phyloP scores from a whole-genome alignment of 495 filamentous ascomycete species.

The Annulohypoxylon nitens region DNA sequence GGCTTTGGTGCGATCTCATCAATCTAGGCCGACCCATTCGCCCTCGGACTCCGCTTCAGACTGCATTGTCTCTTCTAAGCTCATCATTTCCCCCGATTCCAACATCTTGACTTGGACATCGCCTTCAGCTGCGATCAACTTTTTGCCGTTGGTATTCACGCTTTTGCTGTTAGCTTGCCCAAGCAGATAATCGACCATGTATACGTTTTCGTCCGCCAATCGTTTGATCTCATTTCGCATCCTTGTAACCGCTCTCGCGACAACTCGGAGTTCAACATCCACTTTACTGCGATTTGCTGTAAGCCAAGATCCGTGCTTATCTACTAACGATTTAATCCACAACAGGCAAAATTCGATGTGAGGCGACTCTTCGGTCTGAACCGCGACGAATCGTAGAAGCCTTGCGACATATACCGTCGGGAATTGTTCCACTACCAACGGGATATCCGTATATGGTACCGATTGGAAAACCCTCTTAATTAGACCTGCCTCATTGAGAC shows the following conservation, averaged over 20 bases:
- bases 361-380: slow-evolving; percentile 87
- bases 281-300: slow-evolving; percentile 81
- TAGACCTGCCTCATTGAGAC: slow-evolving; percentile 83
- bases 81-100: slow-evolving; percentile 40
- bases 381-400: slow-evolving; percentile 85
- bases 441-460: slow-evolving; percentile 80
- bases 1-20: slow-evolving; percentile 20
- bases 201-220: slow-evolving; percentile 87
- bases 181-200: slow-evolving; percentile 84
- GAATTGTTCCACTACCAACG: slow-evolving; percentile 80
- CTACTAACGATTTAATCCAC: slow-evolving; percentile 90
- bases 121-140: slow-evolving; percentile 34
- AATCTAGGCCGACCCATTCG: slow-evolving; percentile 70
- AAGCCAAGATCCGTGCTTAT: slow-evolving; percentile 83
- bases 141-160: slow-evolving; percentile 18
- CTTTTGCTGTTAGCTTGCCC: slow-evolving; percentile 54
- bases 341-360: slow-evolving; percentile 93
- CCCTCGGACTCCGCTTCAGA: slow-evolving; percentile 55
- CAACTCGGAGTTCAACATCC: slow-evolving; percentile 82
- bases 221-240: slow-evolving; percentile 80
- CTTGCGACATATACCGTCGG: slow-evolving; percentile 88
- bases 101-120: slow-evolving; percentile 44
- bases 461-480: slow-evolving; percentile 87
- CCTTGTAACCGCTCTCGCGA: slow-evolving; percentile 79
- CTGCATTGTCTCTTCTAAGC: slow-evolving; percentile 52